Conservation (phyloP, 2,329 filamentous ascomycete species). For the Paraphoma sp. region DNA sequence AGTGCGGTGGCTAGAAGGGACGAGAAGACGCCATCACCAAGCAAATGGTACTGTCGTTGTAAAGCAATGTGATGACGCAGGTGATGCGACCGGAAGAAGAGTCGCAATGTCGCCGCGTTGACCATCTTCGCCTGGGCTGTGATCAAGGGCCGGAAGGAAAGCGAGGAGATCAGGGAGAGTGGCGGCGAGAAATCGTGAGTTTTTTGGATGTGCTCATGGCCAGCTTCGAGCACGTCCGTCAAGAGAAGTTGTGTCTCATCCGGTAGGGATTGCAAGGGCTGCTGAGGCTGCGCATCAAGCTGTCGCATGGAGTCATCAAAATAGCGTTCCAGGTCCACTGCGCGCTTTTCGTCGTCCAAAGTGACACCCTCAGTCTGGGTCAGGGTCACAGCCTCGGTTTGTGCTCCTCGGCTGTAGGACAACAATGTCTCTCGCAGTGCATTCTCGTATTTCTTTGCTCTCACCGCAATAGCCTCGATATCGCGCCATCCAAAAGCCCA, state of each 20-base stretch:
- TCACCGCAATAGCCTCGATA: slow-evolving; percentile 68
- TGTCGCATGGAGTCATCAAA: slow-evolving; percentile 33
- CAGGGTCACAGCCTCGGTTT: neutral
- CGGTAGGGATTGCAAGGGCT: slow-evolving; percentile 16
- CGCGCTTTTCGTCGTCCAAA: slow-evolving; percentile 1
- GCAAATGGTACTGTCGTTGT: slow-evolving; percentile 80
- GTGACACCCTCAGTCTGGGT: neutral
- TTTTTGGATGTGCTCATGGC: neutral
- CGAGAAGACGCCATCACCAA: slow-evolving; percentile 85
- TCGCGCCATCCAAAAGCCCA: slow-evolving; percentile 78
- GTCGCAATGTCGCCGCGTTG: slow-evolving; percentile 75
- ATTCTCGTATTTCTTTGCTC: slow-evolving; percentile 61
- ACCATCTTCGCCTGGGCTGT: slow-evolving; percentile 76
- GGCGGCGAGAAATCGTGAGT: slow-evolving; percentile 56
- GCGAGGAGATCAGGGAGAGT: slow-evolving; percentile 63
- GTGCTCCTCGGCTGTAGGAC: slow-evolving; percentile 23
- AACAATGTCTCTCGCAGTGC: slow-evolving; percentile 42
- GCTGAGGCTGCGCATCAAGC: slow-evolving; percentile 33
- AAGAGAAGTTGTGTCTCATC: slow-evolving; percentile 38
- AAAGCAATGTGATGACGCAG: slow-evolving; percentile 75
- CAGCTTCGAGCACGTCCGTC: slow-evolving; percentile 19
- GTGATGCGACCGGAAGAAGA: slow-evolving; percentile 78
- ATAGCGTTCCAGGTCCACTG: slow-evolving; percentile 24
- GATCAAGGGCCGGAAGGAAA: slow-evolving; percentile 79
- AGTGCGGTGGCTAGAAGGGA: slow-evolving; percentile 80